phyloP scores from a whole-genome alignment of 192 early-diverging fungal genomes.

The Phycomyces blakesleeanus region DNA sequence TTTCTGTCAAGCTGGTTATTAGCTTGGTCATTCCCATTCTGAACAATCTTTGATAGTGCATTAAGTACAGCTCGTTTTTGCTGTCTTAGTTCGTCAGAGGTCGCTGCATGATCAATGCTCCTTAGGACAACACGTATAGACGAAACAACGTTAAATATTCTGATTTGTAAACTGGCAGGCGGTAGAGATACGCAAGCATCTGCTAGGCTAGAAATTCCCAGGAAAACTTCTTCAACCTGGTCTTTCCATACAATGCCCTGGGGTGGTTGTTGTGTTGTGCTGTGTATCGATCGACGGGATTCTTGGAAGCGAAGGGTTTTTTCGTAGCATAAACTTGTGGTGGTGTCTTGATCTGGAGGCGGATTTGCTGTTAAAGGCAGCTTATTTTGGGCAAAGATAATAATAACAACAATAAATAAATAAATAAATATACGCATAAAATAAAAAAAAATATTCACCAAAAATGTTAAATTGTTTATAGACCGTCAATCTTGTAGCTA shows the following conservation, averaged over 20 bases:
- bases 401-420: too few relatives aligned
- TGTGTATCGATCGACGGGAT: not conserved
- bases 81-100: not conserved
- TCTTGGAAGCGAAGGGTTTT: not conserved
- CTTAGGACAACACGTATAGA: conserved; percentile 12
- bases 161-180: not conserved
- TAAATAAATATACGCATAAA: too few relatives aligned
- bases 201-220: conserved; percentile 1
- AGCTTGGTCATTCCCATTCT: conserved; percentile 1
- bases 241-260: not conserved
- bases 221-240: not conserved
- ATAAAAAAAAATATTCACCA: too few relatives aligned
- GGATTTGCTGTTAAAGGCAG: too few relatives aligned
- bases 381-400: too few relatives aligned
- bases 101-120: not conserved
- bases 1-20: not conserved
- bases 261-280: not conserved
- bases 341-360: too few relatives aligned
- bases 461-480: too few relatives aligned
- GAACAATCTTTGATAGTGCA: conserved; percentile 8
- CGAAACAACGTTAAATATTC: not conserved
- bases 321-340: too few relatives aligned
- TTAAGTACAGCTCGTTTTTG: not conserved
- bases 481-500: not conserved
- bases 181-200: not conserved